phyloP scores from a whole-genome alignment of 768 basidiomycete species.

The Ephemerocybe angulata region DNA sequence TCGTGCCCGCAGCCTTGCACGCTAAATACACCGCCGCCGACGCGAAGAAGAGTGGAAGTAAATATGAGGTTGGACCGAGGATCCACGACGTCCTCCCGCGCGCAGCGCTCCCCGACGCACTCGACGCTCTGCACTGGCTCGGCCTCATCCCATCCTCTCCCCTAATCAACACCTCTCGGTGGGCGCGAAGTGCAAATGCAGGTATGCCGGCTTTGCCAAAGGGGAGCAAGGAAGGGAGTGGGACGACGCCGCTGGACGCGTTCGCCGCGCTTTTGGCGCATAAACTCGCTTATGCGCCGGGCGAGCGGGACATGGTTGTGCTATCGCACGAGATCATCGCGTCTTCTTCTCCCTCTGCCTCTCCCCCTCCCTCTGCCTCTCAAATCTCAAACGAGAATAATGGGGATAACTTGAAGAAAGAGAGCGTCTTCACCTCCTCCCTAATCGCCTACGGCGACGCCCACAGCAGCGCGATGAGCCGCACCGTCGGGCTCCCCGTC shows the following conservation, averaged over 20 bases:
- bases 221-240: too few relatives aligned
- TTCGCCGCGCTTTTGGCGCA: slow-evolving; percentile 70
- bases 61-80: slow-evolving; percentile 15
- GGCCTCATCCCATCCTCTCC: slow-evolving; percentile 20
- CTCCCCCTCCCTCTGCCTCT: not conserved
- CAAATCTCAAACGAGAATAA: too few relatives aligned
- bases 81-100: slow-evolving; percentile 19
- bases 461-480: slow-evolving; percentile 70
- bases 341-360: slow-evolving; percentile 11
- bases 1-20: slow-evolving; percentile 28
- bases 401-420: too few relatives aligned
- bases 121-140: slow-evolving; percentile 51
- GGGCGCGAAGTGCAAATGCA: not conserved
- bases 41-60: too few relatives aligned
- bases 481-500: slow-evolving; percentile 84
- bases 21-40: slow-evolving; percentile 15
- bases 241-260: slow-evolving; percentile 67
- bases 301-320: slow-evolving; percentile 84
- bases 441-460: slow-evolving; percentile 53
- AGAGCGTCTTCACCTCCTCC: slow-evolving; percentile 63
- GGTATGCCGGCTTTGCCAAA: slow-evolving; percentile 43
- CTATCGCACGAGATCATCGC: slow-evolving; percentile 81
- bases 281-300: slow-evolving; percentile 61
- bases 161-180: not conserved
- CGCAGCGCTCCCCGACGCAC: slow-evolving; percentile 22